Base-by-base conservation (phyloP, 768 basidiomycete genomes). In the Amanita polypyramis region DNA sequence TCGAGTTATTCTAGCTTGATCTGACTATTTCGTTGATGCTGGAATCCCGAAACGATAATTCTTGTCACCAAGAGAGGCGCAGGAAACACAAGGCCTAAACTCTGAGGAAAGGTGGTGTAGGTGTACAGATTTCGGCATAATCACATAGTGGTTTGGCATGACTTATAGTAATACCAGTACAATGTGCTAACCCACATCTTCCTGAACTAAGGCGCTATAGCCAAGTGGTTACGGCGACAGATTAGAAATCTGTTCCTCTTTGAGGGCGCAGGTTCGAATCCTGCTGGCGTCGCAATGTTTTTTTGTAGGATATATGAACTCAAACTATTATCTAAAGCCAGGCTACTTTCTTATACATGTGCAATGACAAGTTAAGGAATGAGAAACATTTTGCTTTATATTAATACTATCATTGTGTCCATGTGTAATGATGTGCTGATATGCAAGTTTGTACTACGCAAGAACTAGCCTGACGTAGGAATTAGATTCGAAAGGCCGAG, bases 171-270 rank as follows among this genome's bases (percentile, higher is more conserved):
- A n/a, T n/a, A n/a, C n/a, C n/a, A n/a, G n/a, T n/a, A n/a, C n/a
- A n/a, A n/a, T n/a, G n/a, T n/a, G n/a, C n/a, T n/a, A n/a, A n/a
- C n/a, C n/a, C n/a, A n/a, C n/a, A n/a, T n/a, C n/a, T n/a, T n/a
- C n/a, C n/a, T n/a, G n/a, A n/a, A n/a, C n/a, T 34, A 55, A 52
- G 60, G 58, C 62, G 67, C 76, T 74, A 79, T 79, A 79, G 77
- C 79, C 76, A 77, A 79, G 77, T 80, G 79, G 79, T 80, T 80
- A 80, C 76, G 76, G 79, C 79, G 79, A 77, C 70, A 77, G 77
- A 80, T 78, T 79, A 75, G 73, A 75, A 52, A 71, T 71, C 69
- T 74, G 73, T 74, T 74, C 65, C 69, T 66, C 66, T 74, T 69
- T 68, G 66, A 66, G 73, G 66, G 74, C 74, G 73, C 66, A 73